phyloP scores from a whole-genome alignment of 2,329 filamentous ascomycete species.

The Pseudogymnoascus sp. region DNA sequence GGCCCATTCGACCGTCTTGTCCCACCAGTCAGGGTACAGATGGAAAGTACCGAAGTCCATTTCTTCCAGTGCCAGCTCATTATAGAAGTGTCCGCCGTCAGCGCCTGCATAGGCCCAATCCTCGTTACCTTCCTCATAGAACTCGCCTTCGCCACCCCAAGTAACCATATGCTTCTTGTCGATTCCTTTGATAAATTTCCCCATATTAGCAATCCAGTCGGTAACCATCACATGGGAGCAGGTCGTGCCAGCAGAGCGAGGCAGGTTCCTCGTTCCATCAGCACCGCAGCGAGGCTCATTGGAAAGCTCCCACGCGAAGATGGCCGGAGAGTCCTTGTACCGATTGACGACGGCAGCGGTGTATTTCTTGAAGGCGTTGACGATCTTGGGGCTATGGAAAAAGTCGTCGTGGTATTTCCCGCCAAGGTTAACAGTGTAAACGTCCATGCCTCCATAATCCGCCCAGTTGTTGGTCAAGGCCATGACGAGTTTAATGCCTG shows the following conservation, averaged over 20 bases:
- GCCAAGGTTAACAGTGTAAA: slow-evolving; percentile 47
- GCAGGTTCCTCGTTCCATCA: slow-evolving; percentile 37
- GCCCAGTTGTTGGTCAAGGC: slow-evolving; percentile 51
- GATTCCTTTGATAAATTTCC: slow-evolving; percentile 42
- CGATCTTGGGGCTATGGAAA: slow-evolving; percentile 41
- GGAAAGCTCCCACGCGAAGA: slow-evolving; percentile 47
- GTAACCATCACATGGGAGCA: slow-evolving; percentile 37
- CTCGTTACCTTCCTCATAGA: slow-evolving; percentile 30
- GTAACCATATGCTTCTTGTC: slow-evolving; percentile 46
- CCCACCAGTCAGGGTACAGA: slow-evolving; percentile 48
- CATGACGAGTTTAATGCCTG: slow-evolving; percentile 44
- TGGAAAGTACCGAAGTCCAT: slow-evolving; percentile 49
- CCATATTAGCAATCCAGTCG: slow-evolving; percentile 45
- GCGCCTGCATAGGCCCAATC: slow-evolving; percentile 39
- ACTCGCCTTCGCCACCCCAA: slow-evolving; percentile 40
- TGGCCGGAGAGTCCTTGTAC: slow-evolving; percentile 38
- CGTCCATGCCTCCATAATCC: slow-evolving; percentile 51
- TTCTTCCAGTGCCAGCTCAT: slow-evolving; percentile 37
- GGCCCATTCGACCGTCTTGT: slow-evolving; percentile 42
- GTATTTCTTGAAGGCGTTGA: slow-evolving; percentile 29
- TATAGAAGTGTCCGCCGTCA: slow-evolving; percentile 46
- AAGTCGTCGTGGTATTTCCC: slow-evolving; percentile 32
- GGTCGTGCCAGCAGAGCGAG: slow-evolving; percentile 26
- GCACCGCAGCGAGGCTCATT: slow-evolving; percentile 31
- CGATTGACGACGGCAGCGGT: slow-evolving; percentile 40